Evolutionary conservation across 2,329 filamentous ascomycete genomes (phyloP).

Genomic region (Helotiales sp.): DNA sequence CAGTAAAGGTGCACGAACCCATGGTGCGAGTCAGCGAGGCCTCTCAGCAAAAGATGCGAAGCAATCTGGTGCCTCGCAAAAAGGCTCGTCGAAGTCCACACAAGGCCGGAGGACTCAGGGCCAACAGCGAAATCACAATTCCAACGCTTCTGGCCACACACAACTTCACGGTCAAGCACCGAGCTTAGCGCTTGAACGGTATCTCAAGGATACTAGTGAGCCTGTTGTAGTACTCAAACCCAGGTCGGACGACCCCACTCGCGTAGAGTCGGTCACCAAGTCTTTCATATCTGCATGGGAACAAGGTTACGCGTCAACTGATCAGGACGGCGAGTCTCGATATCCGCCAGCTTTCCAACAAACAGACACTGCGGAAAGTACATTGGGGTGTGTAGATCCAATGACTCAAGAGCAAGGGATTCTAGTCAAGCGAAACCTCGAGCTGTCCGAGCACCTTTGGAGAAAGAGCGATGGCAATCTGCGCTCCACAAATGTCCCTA

Average conservation of each 20-base stretch:
- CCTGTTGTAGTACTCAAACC: neutral
- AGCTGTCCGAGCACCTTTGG: too few relatives aligned
- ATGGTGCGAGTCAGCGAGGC: neutral
- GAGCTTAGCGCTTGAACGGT: neutral
- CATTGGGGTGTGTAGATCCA: too few relatives aligned
- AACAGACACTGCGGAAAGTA: too few relatives aligned
- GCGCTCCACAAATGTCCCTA: too few relatives aligned
- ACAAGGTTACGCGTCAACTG: too few relatives aligned
- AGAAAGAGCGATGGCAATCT: too few relatives aligned
- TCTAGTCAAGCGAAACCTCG: too few relatives aligned
- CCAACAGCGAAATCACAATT: neutral
- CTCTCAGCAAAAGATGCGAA: neutral
- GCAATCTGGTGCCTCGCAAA: neutral
- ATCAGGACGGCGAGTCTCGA: too few relatives aligned
- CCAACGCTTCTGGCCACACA: neutral
- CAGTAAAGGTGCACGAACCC: neutral
- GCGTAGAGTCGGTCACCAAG: neutral
- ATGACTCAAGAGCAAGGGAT: too few relatives aligned
- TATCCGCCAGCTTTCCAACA: too few relatives aligned
- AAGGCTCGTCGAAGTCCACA: neutral
- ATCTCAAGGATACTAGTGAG: slow-evolving; percentile 1
- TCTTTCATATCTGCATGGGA: too few relatives aligned
- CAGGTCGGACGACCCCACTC: neutral
- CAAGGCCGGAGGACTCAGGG: neutral
- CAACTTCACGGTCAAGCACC: neutral